Base-by-base conservation (phyloP, 176 grass and related monocot genomes). In the Ensete ventricosum region DNA sequence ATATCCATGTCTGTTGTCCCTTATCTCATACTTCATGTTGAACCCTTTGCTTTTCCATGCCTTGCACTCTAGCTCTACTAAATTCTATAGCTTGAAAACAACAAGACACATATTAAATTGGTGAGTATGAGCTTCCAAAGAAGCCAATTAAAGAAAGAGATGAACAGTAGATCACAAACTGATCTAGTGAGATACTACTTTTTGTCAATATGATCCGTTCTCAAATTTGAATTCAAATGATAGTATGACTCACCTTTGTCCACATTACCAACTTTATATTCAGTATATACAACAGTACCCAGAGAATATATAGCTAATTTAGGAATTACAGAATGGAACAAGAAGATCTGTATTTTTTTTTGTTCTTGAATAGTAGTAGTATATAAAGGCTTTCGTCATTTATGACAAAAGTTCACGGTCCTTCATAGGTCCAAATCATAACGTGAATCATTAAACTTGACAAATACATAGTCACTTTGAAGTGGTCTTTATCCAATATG, bases 21-120 rank as follows among this genome's bases (percentile, higher is more conserved):
- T 81, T 72, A 26, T 19, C 51, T 34, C 74, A 77, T 85, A 85
- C 52, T 85, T 80, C 57, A 81, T 81, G 74, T 81, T 81, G 60
- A 81, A 27, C 62, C 78, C 78, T 80, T 85, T 85, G 72, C 78
- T 77, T 71, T 73, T 72, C 83, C 78, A 85, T 52, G 52, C 48
- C 64, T 81, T 76, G 78, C 83, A 85, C 77, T 85, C 83, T 54
- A 62, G 48, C 54, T 85, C 63, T 64, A 85, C 73, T 13, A 85
- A 43, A 69, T 64, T 69, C 83, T 85, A n/a, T 2, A 76, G 51
- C 19, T 14, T 22, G 11, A 72, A 55, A 58, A 80, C 13, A 60
- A 51, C 48, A 51, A 71, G 8, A 49, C 11, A 51, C 6, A 52
- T 51, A 51, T 71, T 52, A 71, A 21, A 51, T n/a, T 52, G 24